phyloP scores from a whole-genome alignment of 164 flowering plant genomes.

The Tinospora cordifolia region DNA sequence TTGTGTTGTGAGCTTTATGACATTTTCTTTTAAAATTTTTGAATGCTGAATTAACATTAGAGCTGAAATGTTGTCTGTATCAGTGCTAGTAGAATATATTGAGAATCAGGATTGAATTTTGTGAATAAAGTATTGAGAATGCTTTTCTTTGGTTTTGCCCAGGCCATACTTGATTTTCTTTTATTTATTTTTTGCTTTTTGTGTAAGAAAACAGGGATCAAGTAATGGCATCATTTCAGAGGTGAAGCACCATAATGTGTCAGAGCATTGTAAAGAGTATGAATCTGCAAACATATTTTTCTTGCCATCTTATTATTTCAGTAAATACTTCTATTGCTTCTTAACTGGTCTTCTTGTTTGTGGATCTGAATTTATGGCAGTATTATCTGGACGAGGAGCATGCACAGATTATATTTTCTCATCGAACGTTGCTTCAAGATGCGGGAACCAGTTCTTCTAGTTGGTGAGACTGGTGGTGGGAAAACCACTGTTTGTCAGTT shows the following conservation, averaged over 20 bases:
- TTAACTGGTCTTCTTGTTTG: slow-evolving; percentile 7
- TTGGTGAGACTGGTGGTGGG: slow-evolving; percentile 99
- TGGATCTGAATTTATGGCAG: slow-evolving; percentile 28
- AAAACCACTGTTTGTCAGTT: slow-evolving; percentile 92
- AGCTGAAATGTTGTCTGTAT: background rate
- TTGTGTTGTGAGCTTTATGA: background rate
- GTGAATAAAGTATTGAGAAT: background rate
- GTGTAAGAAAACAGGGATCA: slow-evolving; percentile 28
- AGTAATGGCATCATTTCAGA: slow-evolving; percentile 6
- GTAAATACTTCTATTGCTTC: background rate
- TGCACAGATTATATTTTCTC: slow-evolving; percentile 75
- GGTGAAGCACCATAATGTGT: slow-evolving; percentile 5
- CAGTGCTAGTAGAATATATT: background rate
- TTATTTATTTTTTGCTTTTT: background rate
- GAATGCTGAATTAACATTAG: background rate
- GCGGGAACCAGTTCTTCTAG: slow-evolving; percentile 94
- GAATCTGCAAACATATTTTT: slow-evolving; percentile 16
- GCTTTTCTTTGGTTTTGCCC: too few species aligned
- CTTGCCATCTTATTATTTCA: background rate
- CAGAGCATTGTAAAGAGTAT: slow-evolving; percentile 34
- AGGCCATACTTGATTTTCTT: background rate
- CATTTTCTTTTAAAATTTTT: background rate
- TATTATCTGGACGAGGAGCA: slow-evolving; percentile 61
- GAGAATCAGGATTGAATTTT: background rate
- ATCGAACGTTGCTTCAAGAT: slow-evolving; percentile 67